A percentile compares a stretch with the other conserved stretches of the same genome.
Evolutionary conservation across 345 rosid species (phyloP).

Genomic region (Camelina sativa): DNA sequence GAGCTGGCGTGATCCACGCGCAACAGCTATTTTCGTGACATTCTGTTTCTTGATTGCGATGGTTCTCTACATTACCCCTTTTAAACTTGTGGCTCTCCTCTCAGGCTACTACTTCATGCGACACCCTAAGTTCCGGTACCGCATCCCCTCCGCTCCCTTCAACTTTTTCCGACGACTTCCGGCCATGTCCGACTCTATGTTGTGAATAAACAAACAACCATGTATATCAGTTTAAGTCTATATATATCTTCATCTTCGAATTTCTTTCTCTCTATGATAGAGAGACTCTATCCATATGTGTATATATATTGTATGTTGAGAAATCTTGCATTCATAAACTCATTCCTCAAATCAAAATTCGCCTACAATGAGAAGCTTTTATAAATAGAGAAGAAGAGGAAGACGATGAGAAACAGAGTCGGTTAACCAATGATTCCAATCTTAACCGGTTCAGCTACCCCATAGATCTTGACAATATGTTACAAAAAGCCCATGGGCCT

Average conservation of each 20-base stretch:
- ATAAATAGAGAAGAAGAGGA: too few species aligned
- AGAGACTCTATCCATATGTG: too few species aligned
- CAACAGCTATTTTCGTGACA: conserved; percentile 70
- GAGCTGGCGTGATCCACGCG: conserved; percentile 97
- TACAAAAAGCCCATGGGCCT: conserved; percentile 33
- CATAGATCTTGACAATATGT: neutral
- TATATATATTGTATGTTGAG: too few species aligned
- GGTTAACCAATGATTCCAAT: neutral
- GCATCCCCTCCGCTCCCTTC: conserved; percentile 69
- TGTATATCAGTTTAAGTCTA: too few species aligned
- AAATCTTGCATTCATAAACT: too few species aligned
- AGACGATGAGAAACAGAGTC: neutral
- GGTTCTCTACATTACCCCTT: conserved; percentile 78
- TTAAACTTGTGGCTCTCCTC: conserved; percentile 68
- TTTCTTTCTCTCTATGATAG: too few species aligned
- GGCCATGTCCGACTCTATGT: conserved; percentile 78
- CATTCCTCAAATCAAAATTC: too few species aligned
- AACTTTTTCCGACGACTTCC: conserved; percentile 94
- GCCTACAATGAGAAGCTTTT: too few species aligned
- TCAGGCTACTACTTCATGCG: conserved; percentile 71
- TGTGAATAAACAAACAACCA: conserved; percentile 47
- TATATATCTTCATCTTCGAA: too few species aligned
- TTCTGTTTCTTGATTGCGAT: conserved; percentile 74
- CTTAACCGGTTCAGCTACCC: neutral
- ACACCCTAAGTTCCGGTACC: conserved; percentile 83